Base-by-base conservation (phyloP, 495 filamentous ascomycete genomes). In the Podospora anserina region DNA sequence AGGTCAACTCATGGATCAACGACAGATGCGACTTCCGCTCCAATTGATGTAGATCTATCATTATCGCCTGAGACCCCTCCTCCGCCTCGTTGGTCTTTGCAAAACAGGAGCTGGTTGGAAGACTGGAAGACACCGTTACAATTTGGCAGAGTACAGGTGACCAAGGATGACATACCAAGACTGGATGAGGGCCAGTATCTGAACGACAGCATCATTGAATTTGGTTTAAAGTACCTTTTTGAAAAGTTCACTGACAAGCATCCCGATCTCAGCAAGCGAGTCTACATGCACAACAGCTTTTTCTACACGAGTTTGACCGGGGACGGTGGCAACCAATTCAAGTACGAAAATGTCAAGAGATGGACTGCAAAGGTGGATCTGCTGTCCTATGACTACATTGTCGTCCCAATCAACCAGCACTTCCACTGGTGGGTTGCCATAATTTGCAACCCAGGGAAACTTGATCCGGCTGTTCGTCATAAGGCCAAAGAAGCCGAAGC, bases 381-480 rank as follows among this genome's bases (percentile, higher is more conserved):
- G 15, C 92, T 98, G 73, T 85, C 84, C 28, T 91, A 91, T 69
- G 92, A 97, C 74, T 98, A 92, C 74, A 88, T 98, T 56, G 83
- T 98, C 4, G 91, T 99, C 18, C 95, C 95, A 0, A 91, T 99
- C 76, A 94, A 96, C 74, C 91, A 97, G 71, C 79, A 85, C 74
- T 80, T 81, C 20, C 95, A 99, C 76, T 99, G 95, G 95, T 98
- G 95, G 79, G 80, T 97, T 73, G 95, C 93, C 15, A 93, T 99
- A 66, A 97, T 98, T 39, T 97, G 92, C 87, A 97, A 98, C 73
- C 84, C 94, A 3, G 82, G 89, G 68, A 80, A 85, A 67, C 72
- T 87, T 66, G 71, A 85, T 75, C 71, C 82, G 16, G 70, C 69
- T 28, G 66, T 63, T 9, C 49, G 60, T 62, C 4, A 18, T 20